Percentiles rank a stretch among this genome's conserved stretches.
Evolutionary conservation across 164 flowering plant species (phyloP).

Genomic region (Macadamia integrifolia): DNA sequence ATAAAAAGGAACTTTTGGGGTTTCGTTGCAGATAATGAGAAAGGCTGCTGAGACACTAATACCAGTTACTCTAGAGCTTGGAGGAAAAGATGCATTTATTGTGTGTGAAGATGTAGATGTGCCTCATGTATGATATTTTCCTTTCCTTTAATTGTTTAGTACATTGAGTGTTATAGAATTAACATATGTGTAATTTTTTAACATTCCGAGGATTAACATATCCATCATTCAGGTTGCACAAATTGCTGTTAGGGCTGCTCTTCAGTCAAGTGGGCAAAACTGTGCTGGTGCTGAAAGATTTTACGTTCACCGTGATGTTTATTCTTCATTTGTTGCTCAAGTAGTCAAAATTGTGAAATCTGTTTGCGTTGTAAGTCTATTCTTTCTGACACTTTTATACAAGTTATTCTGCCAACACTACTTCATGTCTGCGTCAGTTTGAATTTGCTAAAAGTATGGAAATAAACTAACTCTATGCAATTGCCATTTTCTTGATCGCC

Average conservation of each 20-base stretch:
- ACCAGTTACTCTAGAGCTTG: conserved; percentile 97
- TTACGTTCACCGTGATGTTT: conserved; percentile 79
- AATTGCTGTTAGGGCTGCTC: conserved; percentile 87
- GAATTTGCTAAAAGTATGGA: neutral
- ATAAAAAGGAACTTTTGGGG: neutral
- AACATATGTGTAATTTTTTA: neutral
- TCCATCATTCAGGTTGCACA: conserved; percentile 67
- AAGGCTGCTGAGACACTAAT: conserved; percentile 71
- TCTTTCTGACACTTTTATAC: neutral
- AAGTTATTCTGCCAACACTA: neutral
- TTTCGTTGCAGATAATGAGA: conserved; percentile 76
- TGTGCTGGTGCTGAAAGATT: conserved; percentile 99
- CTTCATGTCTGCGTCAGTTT: neutral
- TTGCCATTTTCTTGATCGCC: neutral
- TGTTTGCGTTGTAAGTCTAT: conserved; percentile 70
- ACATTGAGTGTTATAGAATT: neutral
- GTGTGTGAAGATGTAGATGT: conserved; percentile 97
- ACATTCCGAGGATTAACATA: neutral
- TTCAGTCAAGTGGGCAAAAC: conserved; percentile 98
- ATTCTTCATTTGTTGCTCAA: conserved; percentile 74
- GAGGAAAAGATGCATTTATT: conserved; percentile 97
- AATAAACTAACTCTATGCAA: neutral
- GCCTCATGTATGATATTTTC: conserved; percentile 56
- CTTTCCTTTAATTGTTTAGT: conserved; percentile 3
- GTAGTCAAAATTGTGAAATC: conserved; percentile 76